Evolutionary conservation across 352 stramenopile genomes (phyloP), one percentile per base, ranked within the genome.

Genomic region (Phytophthora syringae): DNA sequence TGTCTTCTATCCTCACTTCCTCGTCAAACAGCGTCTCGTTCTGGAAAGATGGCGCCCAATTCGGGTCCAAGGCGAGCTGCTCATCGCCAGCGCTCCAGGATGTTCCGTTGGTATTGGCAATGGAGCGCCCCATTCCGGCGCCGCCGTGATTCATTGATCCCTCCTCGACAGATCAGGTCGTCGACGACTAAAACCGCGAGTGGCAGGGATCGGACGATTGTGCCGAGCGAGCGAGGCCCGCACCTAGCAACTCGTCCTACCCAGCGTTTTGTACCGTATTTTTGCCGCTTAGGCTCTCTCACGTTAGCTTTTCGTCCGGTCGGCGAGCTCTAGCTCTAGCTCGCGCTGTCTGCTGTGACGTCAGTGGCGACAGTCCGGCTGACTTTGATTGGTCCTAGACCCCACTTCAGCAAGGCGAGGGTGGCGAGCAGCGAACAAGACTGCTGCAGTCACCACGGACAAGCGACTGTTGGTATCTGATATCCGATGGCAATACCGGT

Each of bases 341-440:
- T 64, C 44, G 55, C 58, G 60, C 40, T 16, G 43, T 42, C 24
- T 30, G 20, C 52, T 57, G n/a, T n/a, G 45, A 60, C 64, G 64
- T 59, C 64, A 67, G 64, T 72, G 63, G 49, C 48, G 40, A 66
- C 53, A 49, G 42, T 28, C 52, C 60, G 60, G 60, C 63, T 52
- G 28, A 49, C 48, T 66, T 65, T 66, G 63, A 71, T 71, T 71
- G 56, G 63, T 71, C 56, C 59, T 55, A 25, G 45, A 28, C 42
- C 40, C 21, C 39, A 44, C 21, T 52, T 10, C 21, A 27, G 21
- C 27, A 39, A 69, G 44, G 63, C 24, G 16, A 28, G 36, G 28
- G 36, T 57, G 13, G 45, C 18, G 34, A n/a, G n/a, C n/a, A n/a
- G 34, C 30, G 18, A 56, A 15, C 27, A 54, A 52, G 36, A n/a